phyloP scores from a whole-genome alignment of 257 asterid species.

The Echites panduratus region DNA sequence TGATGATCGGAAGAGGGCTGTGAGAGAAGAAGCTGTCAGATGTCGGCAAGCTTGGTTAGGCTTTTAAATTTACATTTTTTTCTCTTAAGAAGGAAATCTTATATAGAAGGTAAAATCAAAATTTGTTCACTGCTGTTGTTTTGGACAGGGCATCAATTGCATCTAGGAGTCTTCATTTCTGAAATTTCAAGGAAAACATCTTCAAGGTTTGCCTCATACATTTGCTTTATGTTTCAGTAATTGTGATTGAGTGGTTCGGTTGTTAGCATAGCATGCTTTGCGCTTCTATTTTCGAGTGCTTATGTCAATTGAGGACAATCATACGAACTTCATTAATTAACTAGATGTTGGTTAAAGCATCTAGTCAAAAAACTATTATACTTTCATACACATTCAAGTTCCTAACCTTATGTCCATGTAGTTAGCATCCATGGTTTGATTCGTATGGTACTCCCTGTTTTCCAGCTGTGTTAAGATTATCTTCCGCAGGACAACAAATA shows the following conservation, averaged over 20 bases:
- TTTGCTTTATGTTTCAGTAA: neutral
- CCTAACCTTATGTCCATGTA: neutral
- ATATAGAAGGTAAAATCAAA: neutral
- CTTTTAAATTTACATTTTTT: conserved; percentile 1
- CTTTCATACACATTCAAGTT: neutral
- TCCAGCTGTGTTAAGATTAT: neutral
- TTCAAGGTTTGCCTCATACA: conserved; percentile 12
- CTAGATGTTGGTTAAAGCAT: neutral
- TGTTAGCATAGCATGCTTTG: neutral
- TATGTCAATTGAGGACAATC: neutral
- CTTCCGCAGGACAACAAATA: neutral
- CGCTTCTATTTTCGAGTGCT: neutral
- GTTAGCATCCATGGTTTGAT: neutral
- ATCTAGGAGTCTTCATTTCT: conserved; percentile 43
- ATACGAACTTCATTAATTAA: neutral
- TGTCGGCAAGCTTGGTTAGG: conserved; percentile 85
- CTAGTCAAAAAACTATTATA: neutral
- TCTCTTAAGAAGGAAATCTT: neutral
- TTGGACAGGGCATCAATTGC: conserved; percentile 56
- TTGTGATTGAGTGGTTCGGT: neutral
- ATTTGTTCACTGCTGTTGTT: neutral
- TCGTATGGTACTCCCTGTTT: neutral
- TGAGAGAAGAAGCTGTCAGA: conserved; percentile 87
- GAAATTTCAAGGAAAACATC: conserved; percentile 14
- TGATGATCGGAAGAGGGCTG: conserved; percentile 81